phyloP scores from a whole-genome alignment of 78 protist species.

The Dictyostelium intermedium region DNA sequence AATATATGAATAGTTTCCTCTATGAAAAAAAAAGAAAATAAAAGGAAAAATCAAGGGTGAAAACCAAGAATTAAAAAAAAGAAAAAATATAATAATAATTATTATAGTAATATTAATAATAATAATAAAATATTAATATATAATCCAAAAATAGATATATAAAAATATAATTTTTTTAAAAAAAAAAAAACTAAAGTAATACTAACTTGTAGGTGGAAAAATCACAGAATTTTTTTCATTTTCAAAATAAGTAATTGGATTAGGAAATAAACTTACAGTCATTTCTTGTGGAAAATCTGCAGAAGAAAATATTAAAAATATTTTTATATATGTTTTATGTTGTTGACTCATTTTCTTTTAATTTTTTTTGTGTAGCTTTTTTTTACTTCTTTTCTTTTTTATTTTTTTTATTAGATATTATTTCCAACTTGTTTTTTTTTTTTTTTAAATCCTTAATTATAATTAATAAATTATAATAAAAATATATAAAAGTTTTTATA shows the following conservation, averaged over 20 bases:
- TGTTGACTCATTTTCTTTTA: not conserved
- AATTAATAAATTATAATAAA: not conserved
- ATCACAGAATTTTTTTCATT: not conserved
- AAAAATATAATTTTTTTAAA: not conserved
- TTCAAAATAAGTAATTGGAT: not conserved
- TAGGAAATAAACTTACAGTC: constrained; percentile 1
- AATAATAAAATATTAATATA: not conserved
- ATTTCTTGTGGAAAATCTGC: not conserved
- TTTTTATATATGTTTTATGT: not conserved
- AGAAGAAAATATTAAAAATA: not conserved
- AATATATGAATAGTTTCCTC: not conserved
- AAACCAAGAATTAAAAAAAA: too few species aligned
- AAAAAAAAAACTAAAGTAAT: not conserved
- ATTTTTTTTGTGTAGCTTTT: not conserved
- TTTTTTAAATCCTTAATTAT: too few species aligned
- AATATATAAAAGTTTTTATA: not conserved
- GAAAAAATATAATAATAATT: too few species aligned
- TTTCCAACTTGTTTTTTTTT: too few species aligned
- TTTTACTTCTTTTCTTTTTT: not conserved
- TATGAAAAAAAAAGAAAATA: not conserved
- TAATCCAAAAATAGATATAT: not conserved
- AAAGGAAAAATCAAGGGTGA: too few species aligned
- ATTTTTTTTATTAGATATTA: not conserved
- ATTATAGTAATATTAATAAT: not conserved
- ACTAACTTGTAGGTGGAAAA: not conserved